Evolutionary conservation across 257 asterid species (phyloP).

Genomic region (Penstemon barbatus): DNA sequence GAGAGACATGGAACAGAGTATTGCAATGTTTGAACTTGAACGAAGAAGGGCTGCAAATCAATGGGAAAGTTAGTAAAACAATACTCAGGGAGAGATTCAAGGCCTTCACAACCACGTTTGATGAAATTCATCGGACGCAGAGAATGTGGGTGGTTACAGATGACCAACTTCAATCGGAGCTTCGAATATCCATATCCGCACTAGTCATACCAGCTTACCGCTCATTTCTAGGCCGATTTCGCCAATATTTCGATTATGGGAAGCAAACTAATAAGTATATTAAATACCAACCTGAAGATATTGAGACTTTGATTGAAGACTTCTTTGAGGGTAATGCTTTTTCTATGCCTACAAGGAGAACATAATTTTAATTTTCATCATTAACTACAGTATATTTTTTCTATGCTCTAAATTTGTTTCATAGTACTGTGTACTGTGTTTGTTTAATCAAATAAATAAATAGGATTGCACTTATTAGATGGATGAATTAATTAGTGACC

Average conservation of each 20-base stretch:
- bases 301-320: conserved; percentile 69
- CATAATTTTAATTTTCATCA: conserved; percentile 31
- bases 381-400: too few species aligned
- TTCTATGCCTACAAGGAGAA: conserved; percentile 68
- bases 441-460: too few species aligned
- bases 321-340: conserved; percentile 67
- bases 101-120: conserved; percentile 53
- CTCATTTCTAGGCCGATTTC: conserved; percentile 71
- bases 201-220: conserved; percentile 87
- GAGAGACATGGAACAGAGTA: conserved; percentile 81
- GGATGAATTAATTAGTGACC: too few species aligned
- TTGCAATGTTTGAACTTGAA: conserved; percentile 49
- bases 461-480: too few species aligned
- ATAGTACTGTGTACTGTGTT: too few species aligned
- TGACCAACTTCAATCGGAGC: conserved; percentile 92
- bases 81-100: conserved; percentile 75
- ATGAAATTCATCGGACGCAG: conserved; percentile 68
- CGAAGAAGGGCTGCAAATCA: conserved; percentile 60
- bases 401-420: not conserved
- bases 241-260: conserved; percentile 55
- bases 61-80: conserved; percentile 54
- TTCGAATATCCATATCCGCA: conserved; percentile 65
- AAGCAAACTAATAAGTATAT: conserved; percentile 70
- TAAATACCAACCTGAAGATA: conserved; percentile 81
- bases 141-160: conserved; percentile 84